Conservation (phyloP, 2,329 filamentous ascomycete genomes). For the Ophiostoma sp. region DNA sequence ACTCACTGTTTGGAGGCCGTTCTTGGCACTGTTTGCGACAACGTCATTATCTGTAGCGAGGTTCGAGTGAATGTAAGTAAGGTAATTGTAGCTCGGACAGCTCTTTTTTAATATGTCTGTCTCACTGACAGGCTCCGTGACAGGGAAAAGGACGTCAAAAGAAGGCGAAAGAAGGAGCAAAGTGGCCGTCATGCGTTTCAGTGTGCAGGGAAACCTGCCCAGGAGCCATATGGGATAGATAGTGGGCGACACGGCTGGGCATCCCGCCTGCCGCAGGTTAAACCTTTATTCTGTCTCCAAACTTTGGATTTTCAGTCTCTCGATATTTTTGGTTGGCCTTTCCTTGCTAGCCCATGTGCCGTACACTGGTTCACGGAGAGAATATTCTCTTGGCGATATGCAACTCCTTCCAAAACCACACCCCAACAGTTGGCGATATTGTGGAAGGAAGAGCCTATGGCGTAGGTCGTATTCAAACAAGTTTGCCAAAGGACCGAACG, state of each 20-base stretch:
- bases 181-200: constrained; percentile 14
- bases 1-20: neutral
- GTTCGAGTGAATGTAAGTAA: neutral
- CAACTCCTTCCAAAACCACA: neutral
- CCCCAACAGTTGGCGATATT: neutral
- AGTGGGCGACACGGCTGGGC: constrained; percentile 8
- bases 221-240: neutral
- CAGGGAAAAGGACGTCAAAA: neutral
- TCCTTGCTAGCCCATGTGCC: neutral
- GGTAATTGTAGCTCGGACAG: neutral
- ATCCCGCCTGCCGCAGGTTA: constrained; percentile 2
- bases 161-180: neutral
- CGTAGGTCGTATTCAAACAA: neutral
- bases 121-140: neutral
- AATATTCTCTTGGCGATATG: neutral
- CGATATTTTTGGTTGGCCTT: neutral
- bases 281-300: neutral
- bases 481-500: neutral
- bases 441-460: neutral
- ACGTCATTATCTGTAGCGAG: neutral
- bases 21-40: constrained; percentile 10
- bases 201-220: constrained; percentile 1
- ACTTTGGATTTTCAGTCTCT: neutral
- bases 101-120: neutral
- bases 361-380: neutral